Base-by-base conservation (phyloP, 2,329 filamentous ascomycete genomes). In the Penicillium sp. region DNA sequence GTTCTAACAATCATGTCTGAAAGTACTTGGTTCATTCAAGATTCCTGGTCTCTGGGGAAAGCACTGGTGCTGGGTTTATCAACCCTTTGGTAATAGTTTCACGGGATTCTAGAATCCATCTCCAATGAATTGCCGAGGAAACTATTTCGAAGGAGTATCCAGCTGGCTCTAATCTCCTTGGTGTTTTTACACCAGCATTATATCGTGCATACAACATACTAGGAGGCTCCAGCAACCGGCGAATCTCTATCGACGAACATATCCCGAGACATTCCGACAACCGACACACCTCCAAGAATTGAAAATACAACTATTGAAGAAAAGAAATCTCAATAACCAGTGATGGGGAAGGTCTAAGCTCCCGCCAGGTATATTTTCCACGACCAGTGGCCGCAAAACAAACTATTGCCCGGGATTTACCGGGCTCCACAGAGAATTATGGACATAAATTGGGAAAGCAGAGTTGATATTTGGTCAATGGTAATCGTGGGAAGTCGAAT, bases 391-490 rank as follows among this genome's bases (percentile, higher is more conserved):
- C 63, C 29, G 7, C 57, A 11, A 54, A 36, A 19, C n/a, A n/a
- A n/a, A n/a, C n/a, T n/a, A n/a, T n/a, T n/a, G n/a, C n/a, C 68
- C 4, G 57, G 61, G 6, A 53, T 68, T 10, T 71, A 70, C 53
- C 55, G 67, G 9, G 64, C 68, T 8, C 69, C 68, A 7, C 68
- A 70, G 51, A 61, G 70, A 6, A 65, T 70, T n/a, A 27, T 68
- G n/a, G 61, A 59, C 1, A 70, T 69, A 62, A 54, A 60, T 8
- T 72, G 65, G 69, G 62, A 65, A 38, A 54, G 29, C 4, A 66
- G 63, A 38, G 62, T 69, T 34, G 69, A 71, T 55, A 65, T 71
- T 16, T 72, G 69, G 70, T 66, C 61, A 29, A 54, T 69, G 23
- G 68, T 62, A 9, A 52, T 61, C 2, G 61, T 70, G 63, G 66